phyloP scores from a whole-genome alignment of 129 eudicot species.

The Glebionis coronaria region DNA sequence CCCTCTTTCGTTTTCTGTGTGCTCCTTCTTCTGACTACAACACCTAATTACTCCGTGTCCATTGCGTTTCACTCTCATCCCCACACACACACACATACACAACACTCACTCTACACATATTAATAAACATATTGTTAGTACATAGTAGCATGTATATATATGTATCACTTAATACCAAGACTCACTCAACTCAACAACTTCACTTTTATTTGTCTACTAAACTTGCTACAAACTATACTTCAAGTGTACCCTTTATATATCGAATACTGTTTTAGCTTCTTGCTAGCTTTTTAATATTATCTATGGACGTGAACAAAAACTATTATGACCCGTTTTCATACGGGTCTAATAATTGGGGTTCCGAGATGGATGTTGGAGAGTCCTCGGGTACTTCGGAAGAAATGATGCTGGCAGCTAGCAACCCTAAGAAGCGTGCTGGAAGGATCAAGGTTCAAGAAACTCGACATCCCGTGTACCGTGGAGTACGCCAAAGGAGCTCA shows the following conservation, averaged over 20 bases:
- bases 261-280: too few species aligned
- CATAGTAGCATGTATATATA: background rate
- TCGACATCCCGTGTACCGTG: constrained; percentile 86
- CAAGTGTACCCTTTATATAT: too few species aligned
- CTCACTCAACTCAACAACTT: constrained; percentile 2
- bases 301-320: constrained; percentile 18
- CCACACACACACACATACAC: background rate
- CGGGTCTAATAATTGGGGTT: constrained; percentile 16
- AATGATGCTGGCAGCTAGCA: constrained; percentile 49
- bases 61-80: background rate
- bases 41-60: constrained; percentile 22
- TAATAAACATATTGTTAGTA: background rate
- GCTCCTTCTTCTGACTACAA: constrained; percentile 3
- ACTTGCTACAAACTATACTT: background rate
- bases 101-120: background rate
- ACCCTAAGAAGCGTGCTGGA: constrained; percentile 77
- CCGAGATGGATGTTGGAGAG: constrained; percentile 16
- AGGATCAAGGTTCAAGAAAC: constrained; percentile 79
- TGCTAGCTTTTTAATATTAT: too few species aligned
- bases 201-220: background rate
- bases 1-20: constrained; percentile 24
- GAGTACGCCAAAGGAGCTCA: constrained; percentile 67
- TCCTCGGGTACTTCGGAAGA: constrained; percentile 22
- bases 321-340: background rate
- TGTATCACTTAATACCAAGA: background rate